Evolutionary conservation across 2,329 filamentous ascomycete genomes (phyloP), one percentile per base, ranked within the genome.

Genomic region (Aspergillus nomiae): DNA sequence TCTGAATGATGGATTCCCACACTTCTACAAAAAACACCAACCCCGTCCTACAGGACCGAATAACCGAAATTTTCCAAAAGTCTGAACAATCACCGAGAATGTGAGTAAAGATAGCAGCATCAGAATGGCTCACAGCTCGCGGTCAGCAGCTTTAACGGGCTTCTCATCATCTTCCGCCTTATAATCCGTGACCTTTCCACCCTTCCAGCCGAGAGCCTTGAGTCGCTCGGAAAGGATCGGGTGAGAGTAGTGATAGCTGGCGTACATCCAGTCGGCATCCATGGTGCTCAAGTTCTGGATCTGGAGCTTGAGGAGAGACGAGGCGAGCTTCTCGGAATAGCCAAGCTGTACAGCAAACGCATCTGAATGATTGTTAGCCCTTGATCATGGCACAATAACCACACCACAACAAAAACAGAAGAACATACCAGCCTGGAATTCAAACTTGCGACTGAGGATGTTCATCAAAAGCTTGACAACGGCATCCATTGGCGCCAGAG

Each of bases 191-290:
- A 77, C 74, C 70, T 80, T 80, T 41, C 76, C 76, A 65, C 92
- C 88, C 74, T 89, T 89, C 94, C 94, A 99, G 68, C 92, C 90
- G 64, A 99, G 86, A 1, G 94, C 95, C 78, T 91, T 92, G 72
- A 99, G 85, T 73, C 95, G 89, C 85, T 99, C 96, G 1, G 94
- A 91, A 69, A 99, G 84, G 69, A 98, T 97, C 1, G 95, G 95
- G 81, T 99, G 95, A 28, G 94, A 97, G 85, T 96, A 97, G 82
- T 99, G 94, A 84, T 98, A 99, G 81, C 90, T 96, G 59, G 95
- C 95, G 80, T 96, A 99, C 86, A 97, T 89, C 91, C 92, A 96
- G 81, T 99, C 96, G 32, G 95, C 95, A 73, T 99, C 95, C 94
- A 99, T 98, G 65, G 92, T 96, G 80, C 92, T 96, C 70, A 99